A percentile compares a stretch with the other conserved stretches of the same genome.
phyloP scores from a whole-genome alignment of 345 rosid species.

The Eutrema yunnanense region DNA sequence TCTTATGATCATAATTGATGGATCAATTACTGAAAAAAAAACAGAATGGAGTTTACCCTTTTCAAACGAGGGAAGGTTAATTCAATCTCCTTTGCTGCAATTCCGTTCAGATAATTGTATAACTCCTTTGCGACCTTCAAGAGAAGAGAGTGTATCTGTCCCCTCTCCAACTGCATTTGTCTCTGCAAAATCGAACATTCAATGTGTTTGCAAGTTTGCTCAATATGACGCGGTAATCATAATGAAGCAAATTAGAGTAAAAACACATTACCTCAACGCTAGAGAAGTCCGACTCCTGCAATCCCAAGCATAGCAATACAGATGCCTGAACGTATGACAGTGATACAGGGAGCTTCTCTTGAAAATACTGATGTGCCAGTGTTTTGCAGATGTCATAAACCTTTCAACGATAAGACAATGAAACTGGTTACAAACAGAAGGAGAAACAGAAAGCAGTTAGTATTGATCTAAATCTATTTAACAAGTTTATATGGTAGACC shows the following conservation, averaged over 20 bases:
- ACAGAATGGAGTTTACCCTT: constrained; percentile 42
- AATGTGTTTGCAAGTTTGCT: constrained; percentile 1
- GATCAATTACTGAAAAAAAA: not conserved
- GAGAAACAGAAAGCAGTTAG: not conserved
- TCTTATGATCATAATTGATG: not conserved
- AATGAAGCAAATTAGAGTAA: not conserved
- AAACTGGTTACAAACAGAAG: constrained; percentile 3
- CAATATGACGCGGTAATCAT: not conserved
- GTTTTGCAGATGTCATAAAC: constrained; percentile 55
- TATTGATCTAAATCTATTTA: not conserved
- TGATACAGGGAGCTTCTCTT: constrained; percentile 74
- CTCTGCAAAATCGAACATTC: constrained; percentile 44
- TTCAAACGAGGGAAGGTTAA: constrained; percentile 52
- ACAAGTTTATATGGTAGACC: not conserved
- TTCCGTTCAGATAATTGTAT: constrained; percentile 44
- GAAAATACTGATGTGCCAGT: constrained; percentile 71
- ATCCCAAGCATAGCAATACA: constrained; percentile 72
- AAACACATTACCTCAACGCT: constrained; percentile 55
- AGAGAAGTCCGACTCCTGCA: constrained; percentile 62
- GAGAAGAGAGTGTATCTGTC: constrained; percentile 54
- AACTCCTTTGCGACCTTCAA: constrained; percentile 61
- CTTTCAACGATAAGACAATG: constrained; percentile 36
- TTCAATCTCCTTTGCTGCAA: constrained; percentile 56
- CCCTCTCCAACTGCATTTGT: constrained; percentile 74
- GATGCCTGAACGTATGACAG: constrained; percentile 72